Conservation (phyloP, 208 protist genomes). For the Plasmodiophora brassicae region DNA sequence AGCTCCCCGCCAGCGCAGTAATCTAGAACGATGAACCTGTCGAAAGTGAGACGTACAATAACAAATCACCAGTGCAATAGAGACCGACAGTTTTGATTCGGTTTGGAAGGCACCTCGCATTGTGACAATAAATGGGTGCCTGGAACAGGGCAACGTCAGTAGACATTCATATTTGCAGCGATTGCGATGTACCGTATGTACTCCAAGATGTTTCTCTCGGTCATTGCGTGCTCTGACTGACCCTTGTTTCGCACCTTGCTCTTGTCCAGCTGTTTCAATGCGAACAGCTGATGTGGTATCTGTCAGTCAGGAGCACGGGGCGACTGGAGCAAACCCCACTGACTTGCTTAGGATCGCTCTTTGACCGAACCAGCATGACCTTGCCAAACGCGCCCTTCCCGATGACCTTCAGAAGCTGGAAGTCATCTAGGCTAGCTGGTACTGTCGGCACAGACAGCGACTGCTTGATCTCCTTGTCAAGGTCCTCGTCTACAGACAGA, state of each 20-base stretch:
- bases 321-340: not conserved
- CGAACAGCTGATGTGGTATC: not conserved
- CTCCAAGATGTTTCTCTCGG: not conserved
- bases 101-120: not conserved
- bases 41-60: too few species aligned
- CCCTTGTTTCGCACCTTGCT: not conserved
- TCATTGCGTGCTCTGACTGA: not conserved
- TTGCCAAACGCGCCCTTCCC: slow-evolving; percentile 23
- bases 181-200: not conserved
- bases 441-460: too few species aligned
- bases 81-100: not conserved
- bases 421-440: not conserved
- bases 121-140: not conserved
- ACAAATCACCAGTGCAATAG: too few species aligned
- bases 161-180: not conserved
- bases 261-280: not conserved
- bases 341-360: not conserved
- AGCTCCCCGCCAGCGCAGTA: not conserved
- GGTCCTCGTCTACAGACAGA: too few species aligned
- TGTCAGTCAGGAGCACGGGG: not conserved
- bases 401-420: not conserved
- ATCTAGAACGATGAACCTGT: not conserved
- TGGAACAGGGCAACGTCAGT: too few species aligned
- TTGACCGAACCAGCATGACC: not conserved
- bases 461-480: too few species aligned